These are phyloP conservation scores for Limonium bicolor DNA, from an alignment of 148 eudicot species.

Conservation along the genomic window DNA sequence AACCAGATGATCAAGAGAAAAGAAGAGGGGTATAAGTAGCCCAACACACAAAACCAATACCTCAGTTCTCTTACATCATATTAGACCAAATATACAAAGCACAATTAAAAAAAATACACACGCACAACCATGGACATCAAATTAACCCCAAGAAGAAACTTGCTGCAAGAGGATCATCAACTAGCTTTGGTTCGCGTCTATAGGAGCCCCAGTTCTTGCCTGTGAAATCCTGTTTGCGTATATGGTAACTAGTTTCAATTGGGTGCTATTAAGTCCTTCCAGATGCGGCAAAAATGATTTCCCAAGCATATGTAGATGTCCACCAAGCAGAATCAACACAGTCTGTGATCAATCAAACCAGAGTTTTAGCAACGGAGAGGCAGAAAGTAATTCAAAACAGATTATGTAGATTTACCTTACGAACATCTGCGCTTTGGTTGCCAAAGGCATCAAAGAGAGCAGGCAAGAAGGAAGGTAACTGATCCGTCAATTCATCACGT, in stretches of 20 bases:
- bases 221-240: conserved; percentile 93
- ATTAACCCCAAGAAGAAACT: too few relatives aligned
- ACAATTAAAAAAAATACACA: too few relatives aligned
- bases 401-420: conserved; percentile 44
- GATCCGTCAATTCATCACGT: conserved; percentile 72
- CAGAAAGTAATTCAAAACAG: not conserved
- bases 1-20: not conserved
- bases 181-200: conserved; percentile 36
- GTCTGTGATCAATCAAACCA: conserved; percentile 36
- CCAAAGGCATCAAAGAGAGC: conserved; percentile 95
- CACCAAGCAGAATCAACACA: conserved; percentile 90
- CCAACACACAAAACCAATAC: not conserved
- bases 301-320: conserved; percentile 96
- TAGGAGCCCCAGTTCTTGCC: conserved; percentile 70
- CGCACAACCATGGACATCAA: too few relatives aligned
- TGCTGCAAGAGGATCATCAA: not conserved
- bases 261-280: conserved; percentile 93
- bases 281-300: conserved; percentile 79
- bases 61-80: not conserved
- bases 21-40: not conserved
- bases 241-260: conserved; percentile 78
- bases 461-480: conserved; percentile 82
- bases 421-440: conserved; percentile 93
- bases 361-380: not conserved
- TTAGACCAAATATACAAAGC: too few relatives aligned